Evolutionary conservation across 1,284 basidiomycete genomes (phyloP), one percentile per base, ranked within the genome.

Genomic region (Austroboletus rostrupii): DNA sequence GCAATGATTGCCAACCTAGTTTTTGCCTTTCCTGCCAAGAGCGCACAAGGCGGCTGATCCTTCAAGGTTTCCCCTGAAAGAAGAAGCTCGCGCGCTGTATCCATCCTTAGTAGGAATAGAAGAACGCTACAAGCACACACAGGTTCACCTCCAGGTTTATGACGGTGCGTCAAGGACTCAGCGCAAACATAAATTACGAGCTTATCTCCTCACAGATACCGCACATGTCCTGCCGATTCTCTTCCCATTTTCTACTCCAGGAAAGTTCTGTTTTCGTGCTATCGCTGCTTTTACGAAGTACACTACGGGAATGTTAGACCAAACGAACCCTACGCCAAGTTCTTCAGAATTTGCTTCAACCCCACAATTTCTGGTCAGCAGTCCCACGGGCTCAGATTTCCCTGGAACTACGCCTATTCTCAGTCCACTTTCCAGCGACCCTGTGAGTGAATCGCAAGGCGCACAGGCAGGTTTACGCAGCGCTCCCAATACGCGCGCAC

Each of bases 11-110:
- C 7, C 50, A 16, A 17, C 42, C 38, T 33, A 50, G 35, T 41
- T 26, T 38, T 26, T 16, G 10, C 19, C 13, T 26, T 45, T 16
- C 36, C 13, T 41, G 44, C 55, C 13, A 57, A 96, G 92, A 14
- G 94, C 96, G 0, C 95, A 98, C 64, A 93, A 89, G 60, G 96
- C 96, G 13, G 92, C 92, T 2, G 72, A 91, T 64, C 96, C 96
- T 0, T 79, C 82, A 0, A 73, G 73, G 55, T 94, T 83, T 61
- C 86, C 87, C 0, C 60, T 91, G 7, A 78, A 75, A 43, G 77
- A 87, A 0, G 77, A 82, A 31, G 72, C 79, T 2, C 73, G 79
- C 46, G 67, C 72, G 26, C 57, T 92, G 49, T 86, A 92, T 57
- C 87, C 91, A 6, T 64, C 75, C 3, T 66, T 92, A 19, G 59